These are phyloP conservation scores for Penicillium sp. DNA, from an alignment of 2,329 filamentous ascomycete genomes.

Conservation along the genomic window DNA sequence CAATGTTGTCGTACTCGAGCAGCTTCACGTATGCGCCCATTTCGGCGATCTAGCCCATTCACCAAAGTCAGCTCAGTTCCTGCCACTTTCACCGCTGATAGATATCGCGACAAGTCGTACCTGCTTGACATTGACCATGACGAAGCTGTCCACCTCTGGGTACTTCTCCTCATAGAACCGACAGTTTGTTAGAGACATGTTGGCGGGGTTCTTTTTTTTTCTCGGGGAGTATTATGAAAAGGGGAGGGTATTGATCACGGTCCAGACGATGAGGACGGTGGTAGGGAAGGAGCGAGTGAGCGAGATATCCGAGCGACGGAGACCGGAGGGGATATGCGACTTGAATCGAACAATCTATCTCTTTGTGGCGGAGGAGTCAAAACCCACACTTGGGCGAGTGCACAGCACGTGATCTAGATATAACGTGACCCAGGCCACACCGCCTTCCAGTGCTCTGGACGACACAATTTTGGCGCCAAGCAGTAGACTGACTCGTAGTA, in stretches of 20 bases:
- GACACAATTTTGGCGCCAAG: not conserved
- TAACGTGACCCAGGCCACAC: slow-evolving; percentile 10
- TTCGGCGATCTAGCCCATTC: slow-evolving; percentile 76
- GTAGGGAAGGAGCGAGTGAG: slow-evolving; percentile 11
- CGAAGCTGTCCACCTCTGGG: slow-evolving; percentile 98
- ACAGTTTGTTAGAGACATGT: slow-evolving; percentile 93
- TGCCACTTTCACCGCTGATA: not conserved
- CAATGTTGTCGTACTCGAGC: slow-evolving; percentile 99
- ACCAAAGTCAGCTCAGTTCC: slow-evolving; percentile 19
- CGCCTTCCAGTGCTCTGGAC: slow-evolving; percentile 7
- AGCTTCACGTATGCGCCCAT: slow-evolving; percentile 99
- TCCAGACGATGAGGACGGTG: slow-evolving; percentile 12
- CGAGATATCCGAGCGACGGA: slow-evolving; percentile 9
- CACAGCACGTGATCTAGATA: slow-evolving; percentile 14
- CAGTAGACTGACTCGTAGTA: not conserved
- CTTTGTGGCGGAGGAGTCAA: slow-evolving; percentile 42
- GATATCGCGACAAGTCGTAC: slow-evolving; percentile 46
- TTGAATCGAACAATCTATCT: slow-evolving; percentile 32
- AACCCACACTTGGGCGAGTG: slow-evolving; percentile 36
- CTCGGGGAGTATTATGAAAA: slow-evolving; percentile 8
- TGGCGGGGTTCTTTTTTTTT: slow-evolving; percentile 54
- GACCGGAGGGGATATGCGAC: slow-evolving; percentile 9
- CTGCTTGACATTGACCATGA: slow-evolving; percentile 99
- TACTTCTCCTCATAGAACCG: slow-evolving; percentile 98
- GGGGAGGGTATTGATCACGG: slow-evolving; percentile 12